phyloP scores from a whole-genome alignment of 208 protist genomes.

The Acanthamoeba lenticulata region DNA sequence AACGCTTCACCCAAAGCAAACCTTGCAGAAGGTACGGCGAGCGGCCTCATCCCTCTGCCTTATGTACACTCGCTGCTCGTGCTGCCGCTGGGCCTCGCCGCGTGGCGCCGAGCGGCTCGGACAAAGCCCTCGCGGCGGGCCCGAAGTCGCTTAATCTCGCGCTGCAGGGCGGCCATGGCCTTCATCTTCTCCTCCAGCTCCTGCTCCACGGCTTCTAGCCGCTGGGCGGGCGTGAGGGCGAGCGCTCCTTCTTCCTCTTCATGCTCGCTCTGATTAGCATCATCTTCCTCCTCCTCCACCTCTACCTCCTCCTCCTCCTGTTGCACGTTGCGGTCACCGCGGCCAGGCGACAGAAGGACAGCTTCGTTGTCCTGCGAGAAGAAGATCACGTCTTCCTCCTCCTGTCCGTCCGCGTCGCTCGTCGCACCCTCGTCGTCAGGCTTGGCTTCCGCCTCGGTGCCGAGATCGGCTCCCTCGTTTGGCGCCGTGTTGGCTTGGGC shows the following conservation, averaged over 20 bases:
- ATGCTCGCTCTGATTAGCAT: background rate
- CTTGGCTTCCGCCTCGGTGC: too few relatives aligned
- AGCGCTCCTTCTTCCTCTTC: background rate
- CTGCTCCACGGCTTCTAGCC: background rate
- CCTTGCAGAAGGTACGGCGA: too few relatives aligned
- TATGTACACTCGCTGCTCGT: background rate
- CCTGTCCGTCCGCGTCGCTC: background rate
- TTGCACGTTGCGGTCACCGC: background rate
- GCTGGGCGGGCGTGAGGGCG: background rate
- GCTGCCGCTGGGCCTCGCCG: too few relatives aligned
- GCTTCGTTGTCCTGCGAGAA: constrained; percentile 35
- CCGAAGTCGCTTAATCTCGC: background rate
- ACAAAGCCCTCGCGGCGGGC: background rate
- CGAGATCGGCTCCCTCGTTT: background rate
- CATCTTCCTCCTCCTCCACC: background rate
- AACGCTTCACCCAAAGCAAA: too few relatives aligned
- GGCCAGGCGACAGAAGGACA: background rate
- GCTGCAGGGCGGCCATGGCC: background rate
- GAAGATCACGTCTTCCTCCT: background rate
- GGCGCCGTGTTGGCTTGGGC: background rate
- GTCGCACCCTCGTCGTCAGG: background rate
- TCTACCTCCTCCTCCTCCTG: background rate
- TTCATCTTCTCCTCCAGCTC: constrained; percentile 9
- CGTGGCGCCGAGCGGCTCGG: background rate
- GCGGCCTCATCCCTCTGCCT: too few relatives aligned